A percentile compares a stretch with the other conserved stretches of the same genome.
Evolutionary conservation across 2,329 filamentous ascomycete genomes (phyloP).

Genomic region (Pseudogymnoascus sp.): DNA sequence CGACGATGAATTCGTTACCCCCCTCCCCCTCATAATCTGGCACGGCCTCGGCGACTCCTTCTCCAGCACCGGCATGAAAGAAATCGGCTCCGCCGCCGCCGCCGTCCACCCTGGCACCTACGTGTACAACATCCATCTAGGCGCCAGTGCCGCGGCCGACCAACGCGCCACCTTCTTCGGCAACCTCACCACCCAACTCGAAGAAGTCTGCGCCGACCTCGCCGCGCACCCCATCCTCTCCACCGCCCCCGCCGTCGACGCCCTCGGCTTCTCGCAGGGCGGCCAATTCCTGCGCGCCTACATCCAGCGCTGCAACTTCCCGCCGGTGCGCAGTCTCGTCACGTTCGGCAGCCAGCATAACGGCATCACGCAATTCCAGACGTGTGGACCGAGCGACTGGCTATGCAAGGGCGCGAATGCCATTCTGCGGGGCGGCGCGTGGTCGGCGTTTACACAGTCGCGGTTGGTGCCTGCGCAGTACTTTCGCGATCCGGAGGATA

Average conservation of each 20-base stretch:
- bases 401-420: slow-evolving; percentile 73
- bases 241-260: slow-evolving; percentile 76
- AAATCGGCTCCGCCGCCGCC: slow-evolving; percentile 63
- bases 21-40: slow-evolving; percentile 88
- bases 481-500: slow-evolving; percentile 63
- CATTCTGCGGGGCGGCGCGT: slow-evolving; percentile 70
- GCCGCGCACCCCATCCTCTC: slow-evolving; percentile 68
- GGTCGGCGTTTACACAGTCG: slow-evolving; percentile 67
- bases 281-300: slow-evolving; percentile 92
- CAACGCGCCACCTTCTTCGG: slow-evolving; percentile 82
- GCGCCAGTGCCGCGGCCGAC: slow-evolving; percentile 54
- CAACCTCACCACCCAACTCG: slow-evolving; percentile 73
- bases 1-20: slow-evolving; percentile 43
- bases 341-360: slow-evolving; percentile 67
- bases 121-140: slow-evolving; percentile 69
- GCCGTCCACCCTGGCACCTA: slow-evolving; percentile 71
- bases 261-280: slow-evolving; percentile 89
- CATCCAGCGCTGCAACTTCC: slow-evolving; percentile 70
- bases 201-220: slow-evolving; percentile 67
- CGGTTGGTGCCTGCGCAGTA: slow-evolving; percentile 90
- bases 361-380: slow-evolving; percentile 76
- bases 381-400: slow-evolving; percentile 63
- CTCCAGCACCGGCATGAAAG: slow-evolving; percentile 62
- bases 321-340: slow-evolving; percentile 51
- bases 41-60: slow-evolving; percentile 74